Evolutionary conservation across 768 basidiomycete genomes (phyloP), one percentile per base, ranked within the genome.

Genomic region (Lenzites betulinus): DNA sequence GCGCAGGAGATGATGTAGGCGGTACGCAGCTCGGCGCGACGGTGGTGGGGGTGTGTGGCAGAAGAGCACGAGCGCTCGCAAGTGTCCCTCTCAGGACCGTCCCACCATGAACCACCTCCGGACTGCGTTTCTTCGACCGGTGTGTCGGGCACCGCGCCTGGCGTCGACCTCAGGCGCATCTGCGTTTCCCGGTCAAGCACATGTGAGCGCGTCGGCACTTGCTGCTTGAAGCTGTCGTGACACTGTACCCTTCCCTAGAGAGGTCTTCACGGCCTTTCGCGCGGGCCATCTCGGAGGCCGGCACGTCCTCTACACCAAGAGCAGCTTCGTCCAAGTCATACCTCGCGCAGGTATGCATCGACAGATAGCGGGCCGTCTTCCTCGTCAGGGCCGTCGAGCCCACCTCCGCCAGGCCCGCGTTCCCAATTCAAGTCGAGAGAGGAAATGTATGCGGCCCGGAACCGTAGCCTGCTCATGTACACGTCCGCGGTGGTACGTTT

Each of bases 391-490:
- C 42, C 65, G 20, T 63, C 65, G 16, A 49, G 30, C 30, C 48
- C 54, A 7, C 56, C 58, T 18, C 35, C 57, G 20, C 53, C 51
- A 2, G 13, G 13, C 38, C 38, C 38, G 6, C 38, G 54, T 15
- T 64, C 68, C 1, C 42, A 73, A 61, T 46, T 70, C 36, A 69
- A 72, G 50, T 71, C 74, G 6, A 72, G 81, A 43, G 72, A 74
- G 54, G 71, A 74, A 38, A 59, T 84, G 41, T 81, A 85, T 70
- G 81, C 79, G 2, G 76, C 83, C 68, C 74, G 79, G 67, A 95
- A 95, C 67, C 82, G 88, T 39, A 85, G 84, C 43, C 74, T 95
- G 63, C 76, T 93, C 60, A 88, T 95, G 87, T 96, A 95, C 73
- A 84, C 86, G 18, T 82, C 89, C 23, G 92, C 94, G 2, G 86